Evolutionary conservation across 768 basidiomycete genomes (phyloP), one percentile per base, ranked within the genome.

Genomic region (Strobilomyces echinocephalus): DNA sequence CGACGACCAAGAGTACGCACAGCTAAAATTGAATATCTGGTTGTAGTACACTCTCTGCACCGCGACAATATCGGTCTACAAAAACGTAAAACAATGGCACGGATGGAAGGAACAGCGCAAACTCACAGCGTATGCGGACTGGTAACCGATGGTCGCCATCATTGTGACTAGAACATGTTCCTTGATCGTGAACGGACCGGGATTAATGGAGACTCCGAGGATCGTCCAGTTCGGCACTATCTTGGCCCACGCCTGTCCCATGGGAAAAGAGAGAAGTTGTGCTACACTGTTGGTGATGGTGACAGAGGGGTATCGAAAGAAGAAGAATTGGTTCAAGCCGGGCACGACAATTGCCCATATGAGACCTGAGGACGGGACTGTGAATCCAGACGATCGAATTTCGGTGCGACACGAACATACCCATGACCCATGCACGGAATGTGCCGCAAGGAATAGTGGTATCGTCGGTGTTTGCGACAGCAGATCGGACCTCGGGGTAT

Each of bases 401-500:
- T 24, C 24, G 24, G 6, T 30, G 4, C 30, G 6, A 30, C 30
- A 6, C 9, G 30, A 30, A 30, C 64, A 49, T 47, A 60, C 84
- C 84, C 43, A 85, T 70, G 0, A 76, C 67, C 82, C 83, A 85
- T 18, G 82, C 76, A 50, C 83, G 80, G 35, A 91, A 45, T 26
- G 84, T 79, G 21, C 76, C 74, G 12, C 74, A 77, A 12, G 85
- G 85, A 75, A 88, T 87, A 36, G 71, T 69, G 2, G 76, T 77
- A 61, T 88, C 87, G 59, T 88, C 87, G 1, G 79, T 83, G 66
- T 86, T 87, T 24, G 84, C 82, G 14, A 88, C 87, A 12, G 88
- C 86, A 4, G 85, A 83, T 46, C 87, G 81, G 21, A 89, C 88
- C 69, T 91, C 90, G 21, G 87, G 87, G 65, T 92, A 92, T 2